These are phyloP conservation scores for Talaromyces sp. DNA, from an alignment of 2,329 filamentous ascomycete genomes.

Conservation along the genomic window DNA sequence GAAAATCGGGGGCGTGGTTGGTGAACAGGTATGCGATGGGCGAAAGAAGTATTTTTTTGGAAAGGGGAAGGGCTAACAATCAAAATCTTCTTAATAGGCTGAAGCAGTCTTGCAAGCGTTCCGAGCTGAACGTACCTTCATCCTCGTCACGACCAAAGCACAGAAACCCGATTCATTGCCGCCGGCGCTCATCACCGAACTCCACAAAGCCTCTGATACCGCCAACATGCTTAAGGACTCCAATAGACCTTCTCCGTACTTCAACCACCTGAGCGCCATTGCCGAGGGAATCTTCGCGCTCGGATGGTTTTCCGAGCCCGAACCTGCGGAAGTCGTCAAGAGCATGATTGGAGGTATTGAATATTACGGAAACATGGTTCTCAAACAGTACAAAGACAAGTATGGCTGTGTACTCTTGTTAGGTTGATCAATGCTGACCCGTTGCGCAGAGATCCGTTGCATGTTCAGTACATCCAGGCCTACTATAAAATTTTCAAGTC, in stretches of 20 bases:
- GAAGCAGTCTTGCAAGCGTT: conserved; percentile 63
- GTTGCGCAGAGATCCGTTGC: conserved; percentile 62
- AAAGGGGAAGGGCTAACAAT: conserved; percentile 12
- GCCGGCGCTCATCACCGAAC: conserved; percentile 73
- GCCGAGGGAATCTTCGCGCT: conserved; percentile 85
- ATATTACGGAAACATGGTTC: conserved; percentile 89
- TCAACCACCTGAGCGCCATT: conserved; percentile 80
- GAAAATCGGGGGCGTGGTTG: conserved; percentile 70
- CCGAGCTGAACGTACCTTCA: conserved; percentile 77
- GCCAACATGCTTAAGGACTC: conserved; percentile 77
- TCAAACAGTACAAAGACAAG: conserved; percentile 86
- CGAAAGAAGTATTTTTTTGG: neutral
- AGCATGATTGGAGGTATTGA: conserved; percentile 80
- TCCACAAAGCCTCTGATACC: conserved; percentile 74
- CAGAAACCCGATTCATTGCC: conserved; percentile 81
- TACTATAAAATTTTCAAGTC: conserved; percentile 89
- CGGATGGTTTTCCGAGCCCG: conserved; percentile 82
- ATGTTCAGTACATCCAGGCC: conserved; percentile 85
- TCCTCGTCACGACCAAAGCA: conserved; percentile 82
- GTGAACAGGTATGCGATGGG: conserved; percentile 63
- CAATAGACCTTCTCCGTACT: conserved; percentile 70
- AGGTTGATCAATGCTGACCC: neutral
- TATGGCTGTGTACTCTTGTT: conserved; percentile 32
- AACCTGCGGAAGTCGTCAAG: conserved; percentile 79
- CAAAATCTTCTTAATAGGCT: conserved; percentile 34